Conservation (phyloP, 192 early-diverging fungal genomes). For the Coemansia sp. region DNA sequence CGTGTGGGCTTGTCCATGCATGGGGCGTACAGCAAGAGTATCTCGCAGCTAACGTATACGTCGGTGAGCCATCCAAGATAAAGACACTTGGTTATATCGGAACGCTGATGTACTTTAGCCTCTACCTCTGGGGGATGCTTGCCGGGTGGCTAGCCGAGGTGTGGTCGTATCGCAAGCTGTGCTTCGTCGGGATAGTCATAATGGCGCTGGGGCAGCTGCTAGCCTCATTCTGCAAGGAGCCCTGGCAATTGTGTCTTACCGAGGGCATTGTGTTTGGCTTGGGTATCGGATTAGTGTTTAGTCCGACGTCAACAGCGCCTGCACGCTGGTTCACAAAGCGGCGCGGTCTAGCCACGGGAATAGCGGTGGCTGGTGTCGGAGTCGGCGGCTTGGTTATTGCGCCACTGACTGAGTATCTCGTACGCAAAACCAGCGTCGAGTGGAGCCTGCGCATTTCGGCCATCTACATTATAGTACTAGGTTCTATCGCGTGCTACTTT, state of each 20-base stretch:
- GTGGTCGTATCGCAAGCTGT: conserved; percentile 41
- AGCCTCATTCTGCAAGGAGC: conserved; percentile 59
- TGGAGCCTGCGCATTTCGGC: conserved; percentile 56
- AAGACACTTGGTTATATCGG: conserved; percentile 41
- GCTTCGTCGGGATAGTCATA: conserved; percentile 31
- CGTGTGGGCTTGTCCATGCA: conserved; percentile 40
- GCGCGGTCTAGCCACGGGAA: conserved; percentile 63
- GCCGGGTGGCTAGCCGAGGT: conserved; percentile 50
- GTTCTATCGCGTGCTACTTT: conserved; percentile 28
- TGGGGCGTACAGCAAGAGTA: conserved; percentile 52
- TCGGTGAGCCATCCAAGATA: conserved; percentile 13
- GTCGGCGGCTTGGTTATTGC: conserved; percentile 63
- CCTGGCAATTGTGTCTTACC: conserved; percentile 68
- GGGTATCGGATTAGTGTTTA: conserved; percentile 58
- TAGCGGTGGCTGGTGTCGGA: conserved; percentile 67
- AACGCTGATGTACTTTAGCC: conserved; percentile 43
- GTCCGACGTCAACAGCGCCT: conserved; percentile 59
- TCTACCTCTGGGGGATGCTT: conserved; percentile 43
- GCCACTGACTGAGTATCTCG: conserved; percentile 52
- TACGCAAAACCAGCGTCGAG: conserved; percentile 36
- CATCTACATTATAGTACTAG: conserved; percentile 52
- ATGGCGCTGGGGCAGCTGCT: conserved; percentile 59
- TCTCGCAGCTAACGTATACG: conserved; percentile 30
- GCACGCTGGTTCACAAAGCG: conserved; percentile 63
- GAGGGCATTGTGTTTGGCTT: conserved; percentile 67